Base-by-base conservation (phyloP, 441 rosid genomes). In the Lepidium campestre region DNA sequence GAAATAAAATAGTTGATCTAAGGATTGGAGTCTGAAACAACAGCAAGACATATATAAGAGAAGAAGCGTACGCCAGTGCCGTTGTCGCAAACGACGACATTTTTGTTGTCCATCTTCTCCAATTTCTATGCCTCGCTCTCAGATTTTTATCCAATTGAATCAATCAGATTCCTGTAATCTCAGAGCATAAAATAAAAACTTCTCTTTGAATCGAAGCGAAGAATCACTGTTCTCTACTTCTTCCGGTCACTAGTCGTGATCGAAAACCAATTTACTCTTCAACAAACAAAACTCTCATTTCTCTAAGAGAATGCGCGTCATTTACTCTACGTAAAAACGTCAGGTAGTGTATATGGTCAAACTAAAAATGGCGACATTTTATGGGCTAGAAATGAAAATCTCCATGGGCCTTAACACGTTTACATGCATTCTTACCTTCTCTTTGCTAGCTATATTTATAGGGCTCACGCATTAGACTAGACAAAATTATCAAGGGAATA, bases 11-110 rank as follows among this genome's bases (percentile, higher is more conserved):
- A 45, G 10, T 44, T 36, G 50, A 12, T 41, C 48, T 12, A 54
- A 34, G 23, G 65, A 61, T 60, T 39, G 29, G 56, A 57, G 20
- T 39, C 17, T 31, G 37, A 67, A 58, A 20, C 45, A 45, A 35
- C 10, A 15, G 13, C 25, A 61, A 25, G 11, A 55, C 11, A 45
- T 22, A 22, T 17, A n/a, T 19, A 27, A 52, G 34, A 62, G 61
- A 15, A 64, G 40, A 57, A 74, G 11, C 22, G 34, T 83, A 82
- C 97, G 78, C 99, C 97, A 49, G 98, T 91, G 80, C 99, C 99
- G 70, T 91, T 88, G 81, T 91, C 97, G 78, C 98, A 91, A 65
- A 89, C 99, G 75, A 91, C 82, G 79, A 89, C 95, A 68, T 83
- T 93, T 71, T 73, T 79, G 76, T 70, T 87, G 65, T 93, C 95